Percentiles rank a stretch among this genome's conserved stretches.
These are phyloP conservation scores for Hanseniaspora lindneri DNA, from an alignment of 805 yeast species.

Conservation along the genomic window DNA sequence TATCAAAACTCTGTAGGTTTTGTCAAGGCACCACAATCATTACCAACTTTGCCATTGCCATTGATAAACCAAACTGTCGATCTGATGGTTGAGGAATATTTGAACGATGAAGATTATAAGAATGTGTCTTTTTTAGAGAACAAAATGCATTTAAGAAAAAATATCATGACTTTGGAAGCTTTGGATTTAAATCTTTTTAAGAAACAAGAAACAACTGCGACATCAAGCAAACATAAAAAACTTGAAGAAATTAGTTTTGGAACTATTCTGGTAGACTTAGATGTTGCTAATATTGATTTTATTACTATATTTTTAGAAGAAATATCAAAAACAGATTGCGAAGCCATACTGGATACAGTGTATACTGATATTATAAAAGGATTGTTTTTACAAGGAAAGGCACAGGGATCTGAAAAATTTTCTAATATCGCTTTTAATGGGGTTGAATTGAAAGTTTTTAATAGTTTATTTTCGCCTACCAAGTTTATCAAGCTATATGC, in stretches of 20 bases:
- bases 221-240: background rate
- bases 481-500: background rate
- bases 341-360: conserved; percentile 8
- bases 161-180: conserved; percentile 12
- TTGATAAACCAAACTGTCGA: conserved; percentile 40
- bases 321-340: background rate
- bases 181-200: background rate
- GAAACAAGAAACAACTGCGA: background rate
- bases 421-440: background rate
- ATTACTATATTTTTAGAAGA: background rate
- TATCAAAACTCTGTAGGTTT: conserved; percentile 43
- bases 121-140: conserved; percentile 17
- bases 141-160: conserved; percentile 17
- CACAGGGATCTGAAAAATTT: background rate
- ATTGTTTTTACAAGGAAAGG: background rate
- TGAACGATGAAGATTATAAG: conserved; percentile 21
- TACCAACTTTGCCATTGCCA: conserved; percentile 56
- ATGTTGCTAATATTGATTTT: conserved; percentile 4
- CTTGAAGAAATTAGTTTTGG: background rate
- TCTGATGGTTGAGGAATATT: conserved; percentile 30
- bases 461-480: background rate
- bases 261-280: background rate
- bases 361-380: conserved; percentile 6
- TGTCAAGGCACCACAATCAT: conserved; percentile 47
- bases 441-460: background rate